Conservation (phyloP, 805 yeast species). For the Saccharomycopsis malanga region DNA sequence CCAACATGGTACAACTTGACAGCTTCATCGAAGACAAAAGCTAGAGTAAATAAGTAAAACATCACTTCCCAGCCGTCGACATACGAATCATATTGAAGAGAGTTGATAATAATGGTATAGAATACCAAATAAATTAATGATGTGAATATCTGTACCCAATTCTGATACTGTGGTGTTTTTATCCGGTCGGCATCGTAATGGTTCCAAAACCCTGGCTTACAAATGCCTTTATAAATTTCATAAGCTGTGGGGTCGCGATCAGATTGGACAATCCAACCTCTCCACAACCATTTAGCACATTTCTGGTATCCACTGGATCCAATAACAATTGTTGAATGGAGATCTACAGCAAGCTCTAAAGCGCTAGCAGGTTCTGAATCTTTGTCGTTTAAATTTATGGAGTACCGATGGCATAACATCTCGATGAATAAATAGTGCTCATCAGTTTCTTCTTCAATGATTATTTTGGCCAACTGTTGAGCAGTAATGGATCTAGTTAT, state of each 20-base stretch:
- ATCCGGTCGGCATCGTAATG: conserved; percentile 82
- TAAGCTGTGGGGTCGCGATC: conserved; percentile 62
- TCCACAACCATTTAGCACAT: conserved; percentile 85
- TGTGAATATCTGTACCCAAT: conserved; percentile 58
- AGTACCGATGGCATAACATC: conserved; percentile 70
- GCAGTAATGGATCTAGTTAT: conserved; percentile 60
- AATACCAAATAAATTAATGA: conserved; percentile 55
- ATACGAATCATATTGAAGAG: conserved; percentile 21
- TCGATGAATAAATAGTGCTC: conserved; percentile 64
- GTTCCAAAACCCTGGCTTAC: conserved; percentile 43
- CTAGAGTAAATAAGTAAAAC: conserved; percentile 60
- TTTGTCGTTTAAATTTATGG: conserved; percentile 52
- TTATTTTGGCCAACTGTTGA: conserved; percentile 58
- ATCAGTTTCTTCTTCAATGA: conserved; percentile 54
- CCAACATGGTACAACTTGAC: conserved; percentile 75
- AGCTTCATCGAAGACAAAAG: conserved; percentile 61
- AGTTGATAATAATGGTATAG: conserved; percentile 46
- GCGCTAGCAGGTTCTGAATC: conserved; percentile 67
- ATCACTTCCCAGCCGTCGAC: conserved; percentile 44
- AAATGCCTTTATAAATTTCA: conserved; percentile 53
- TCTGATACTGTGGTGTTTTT: conserved; percentile 81
- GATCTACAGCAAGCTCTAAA: conserved; percentile 77
- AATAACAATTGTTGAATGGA: conserved; percentile 71
- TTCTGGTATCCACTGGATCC: conserved; percentile 79
- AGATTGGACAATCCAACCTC: conserved; percentile 85